A percentile compares a stretch with the other conserved stretches of the same genome.
Evolutionary conservation across 352 stramenopile species (phyloP).

Genomic region (Pythium periplocum): DNA sequence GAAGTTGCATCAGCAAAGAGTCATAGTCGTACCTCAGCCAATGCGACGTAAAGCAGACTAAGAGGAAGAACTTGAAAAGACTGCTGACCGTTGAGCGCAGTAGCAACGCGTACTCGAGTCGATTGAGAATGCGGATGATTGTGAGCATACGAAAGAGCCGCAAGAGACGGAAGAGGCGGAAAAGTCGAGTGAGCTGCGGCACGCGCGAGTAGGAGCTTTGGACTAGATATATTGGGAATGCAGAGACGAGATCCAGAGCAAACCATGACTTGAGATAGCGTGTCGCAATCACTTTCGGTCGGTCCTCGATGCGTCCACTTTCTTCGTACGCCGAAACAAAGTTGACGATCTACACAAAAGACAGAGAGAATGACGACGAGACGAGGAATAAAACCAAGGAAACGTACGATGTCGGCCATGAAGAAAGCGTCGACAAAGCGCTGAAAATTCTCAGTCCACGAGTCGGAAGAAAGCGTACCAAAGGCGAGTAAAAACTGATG

Average conservation of each 20-base stretch:
- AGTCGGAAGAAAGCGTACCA: conserved; percentile 11
- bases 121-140: conserved; percentile 66
- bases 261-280: conserved; percentile 76
- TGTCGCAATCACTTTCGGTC: conserved; percentile 31
- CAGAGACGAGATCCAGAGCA: conserved; percentile 62
- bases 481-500: conserved; percentile 71
- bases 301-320: conserved; percentile 48
- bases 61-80: conserved; percentile 72
- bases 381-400: background rate
- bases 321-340: conserved; percentile 70
- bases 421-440: conserved; percentile 63
- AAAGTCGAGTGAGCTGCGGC: conserved; percentile 51
- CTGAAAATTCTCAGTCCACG: conserved; percentile 48
- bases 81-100: conserved; percentile 72
- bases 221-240: conserved; percentile 70
- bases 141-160: conserved; percentile 63
- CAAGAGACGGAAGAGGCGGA: conserved; percentile 60
- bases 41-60: conserved; percentile 76
- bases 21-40: conserved; percentile 47
- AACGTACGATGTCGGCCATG: conserved; percentile 62
- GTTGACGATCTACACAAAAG: conserved; percentile 39
- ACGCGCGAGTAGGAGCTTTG: conserved; percentile 54
- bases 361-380: background rate
- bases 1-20: no score
- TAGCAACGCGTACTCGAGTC: conserved; percentile 65